These are phyloP conservation scores for Nemania sp. DNA, from an alignment of 2,329 filamentous ascomycete genomes.

Conservation along the genomic window DNA sequence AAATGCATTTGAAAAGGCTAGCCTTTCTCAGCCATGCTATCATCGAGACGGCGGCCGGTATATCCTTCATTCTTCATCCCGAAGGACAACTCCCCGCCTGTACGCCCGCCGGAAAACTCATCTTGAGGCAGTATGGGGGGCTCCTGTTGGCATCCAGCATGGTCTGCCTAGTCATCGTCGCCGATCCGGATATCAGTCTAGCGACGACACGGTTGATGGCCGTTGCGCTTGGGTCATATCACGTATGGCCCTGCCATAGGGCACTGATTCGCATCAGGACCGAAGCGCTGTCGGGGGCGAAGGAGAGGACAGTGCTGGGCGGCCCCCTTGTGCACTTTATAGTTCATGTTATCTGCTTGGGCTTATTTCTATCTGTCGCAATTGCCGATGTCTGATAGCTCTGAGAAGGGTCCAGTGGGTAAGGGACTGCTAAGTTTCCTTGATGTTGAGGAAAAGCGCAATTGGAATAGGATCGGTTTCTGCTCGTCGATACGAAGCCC, in stretches of 20 bases:
- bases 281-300: conserved; percentile 22
- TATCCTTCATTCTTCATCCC: conserved; percentile 52
- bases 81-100: conserved; percentile 49
- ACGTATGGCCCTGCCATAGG: conserved; percentile 53
- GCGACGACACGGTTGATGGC: conserved; percentile 43
- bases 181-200: conserved; percentile 39
- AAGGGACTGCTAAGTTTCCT: background rate
- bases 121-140: conserved; percentile 54
- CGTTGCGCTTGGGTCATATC: conserved; percentile 52
- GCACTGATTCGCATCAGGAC: conserved; percentile 45
- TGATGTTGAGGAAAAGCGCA: too few relatives aligned
- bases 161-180: conserved; percentile 46
- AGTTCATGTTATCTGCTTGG: conserved; percentile 47
- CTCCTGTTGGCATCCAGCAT: conserved; percentile 52
- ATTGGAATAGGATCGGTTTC: too few relatives aligned
- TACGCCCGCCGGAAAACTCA: conserved; percentile 46
- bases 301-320: conserved; percentile 44
- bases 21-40: conserved; percentile 47
- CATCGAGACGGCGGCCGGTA: conserved; percentile 49
- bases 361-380: conserved; percentile 39
- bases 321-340: conserved; percentile 52
- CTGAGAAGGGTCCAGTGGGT: background rate
- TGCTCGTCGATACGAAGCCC: too few relatives aligned
- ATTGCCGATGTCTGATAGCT: background rate
- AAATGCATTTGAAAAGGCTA: conserved; percentile 32